Evolutionary conservation across 2,329 filamentous ascomycete species (phyloP), one percentile per base, ranked within the genome.

Genomic region (Lecanicillium sp.): DNA sequence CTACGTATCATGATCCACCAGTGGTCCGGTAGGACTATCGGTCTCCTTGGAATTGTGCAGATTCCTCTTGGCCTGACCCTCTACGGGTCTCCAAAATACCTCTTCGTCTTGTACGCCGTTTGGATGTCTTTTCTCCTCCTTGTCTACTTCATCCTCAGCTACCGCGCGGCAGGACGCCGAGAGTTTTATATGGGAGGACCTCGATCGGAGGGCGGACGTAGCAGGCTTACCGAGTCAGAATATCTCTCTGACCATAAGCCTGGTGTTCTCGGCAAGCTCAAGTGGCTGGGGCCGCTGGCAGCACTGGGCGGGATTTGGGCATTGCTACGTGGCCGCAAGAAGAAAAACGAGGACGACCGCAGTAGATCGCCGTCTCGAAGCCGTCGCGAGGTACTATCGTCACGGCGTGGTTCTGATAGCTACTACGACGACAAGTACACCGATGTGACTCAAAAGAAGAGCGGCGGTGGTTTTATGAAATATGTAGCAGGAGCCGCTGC

Each of bases 31-130:
- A 73, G 89, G 41, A 65, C 75, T 1, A 78, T 90, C 50, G 83
- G 85, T 3, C 62, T 96, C 14, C 68, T 98, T 4, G 92, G 86
- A 1, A 80, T 96, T 47, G 74, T 81, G 4, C 92, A 98, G 56
- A 78, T 98, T 9, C 84, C 92, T 0, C 70, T 98, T 1, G 92
- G 92, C 0, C 69, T 98, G 33, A 89, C 89, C 0, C 70, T 98
- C 2, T 98, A 95, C 53, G 92, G 92, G 5, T 95, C 89, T 20
- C 90, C 92, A 5, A 78, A 83, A 52, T 76, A 74, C 28, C 71
- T 89, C 4, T 98, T 96, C 57, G 79, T 98, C 37, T 67, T 96
- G 4, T 98, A 84, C 53, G 74, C 89, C 0, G 46, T 96, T 1
- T 90, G 83, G 69, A 82, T 83, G 57, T 75, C 78, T 19, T 70